These are phyloP conservation scores for Poa pratensis DNA, from an alignment of 176 grass and related monocot species.

Conservation along the genomic window DNA sequence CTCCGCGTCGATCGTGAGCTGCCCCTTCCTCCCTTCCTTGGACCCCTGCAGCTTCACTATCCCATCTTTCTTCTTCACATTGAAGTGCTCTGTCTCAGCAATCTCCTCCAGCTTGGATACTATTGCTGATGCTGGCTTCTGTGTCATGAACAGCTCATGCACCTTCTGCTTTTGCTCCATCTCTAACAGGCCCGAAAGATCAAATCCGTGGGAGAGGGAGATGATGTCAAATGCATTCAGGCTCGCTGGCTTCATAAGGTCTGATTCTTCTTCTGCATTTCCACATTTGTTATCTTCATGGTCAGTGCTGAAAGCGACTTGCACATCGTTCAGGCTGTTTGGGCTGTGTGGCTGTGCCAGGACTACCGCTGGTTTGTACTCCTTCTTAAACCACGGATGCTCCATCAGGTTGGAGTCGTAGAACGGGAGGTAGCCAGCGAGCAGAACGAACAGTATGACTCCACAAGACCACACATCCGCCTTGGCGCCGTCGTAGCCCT, in stretches of 20 bases:
- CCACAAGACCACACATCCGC: slow-evolving; percentile 90
- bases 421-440: slow-evolving; percentile 89
- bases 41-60: slow-evolving; percentile 53
- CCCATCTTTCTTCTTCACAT: slow-evolving; percentile 63
- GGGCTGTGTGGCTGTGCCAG: slow-evolving; percentile 23
- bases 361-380: slow-evolving; percentile 32
- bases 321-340: slow-evolving; percentile 39
- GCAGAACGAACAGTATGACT: slow-evolving; percentile 82
- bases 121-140: slow-evolving; percentile 46
- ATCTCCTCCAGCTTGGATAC: slow-evolving; percentile 82
- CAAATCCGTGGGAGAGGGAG: slow-evolving; percentile 75
- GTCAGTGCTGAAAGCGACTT: neutral
- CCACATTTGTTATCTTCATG: neutral
- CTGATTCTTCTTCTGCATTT: slow-evolving; percentile 30
- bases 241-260: slow-evolving; percentile 43
- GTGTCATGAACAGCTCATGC: slow-evolving; percentile 53
- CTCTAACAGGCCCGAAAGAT: slow-evolving; percentile 80
- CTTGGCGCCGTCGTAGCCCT: slow-evolving; percentile 80
- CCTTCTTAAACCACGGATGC: slow-evolving; percentile 61
- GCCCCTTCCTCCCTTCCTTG: slow-evolving; percentile 74
- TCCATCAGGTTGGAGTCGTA: slow-evolving; percentile 75
- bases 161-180: slow-evolving; percentile 11
- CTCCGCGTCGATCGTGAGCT: slow-evolving; percentile 70
- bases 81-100: slow-evolving; percentile 52
- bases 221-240: slow-evolving; percentile 92